A percentile compares a stretch with the other conserved stretches of the same genome.
Evolutionary conservation across 345 rosid species (phyloP).

Genomic region (Gossypioides kirkii): DNA sequence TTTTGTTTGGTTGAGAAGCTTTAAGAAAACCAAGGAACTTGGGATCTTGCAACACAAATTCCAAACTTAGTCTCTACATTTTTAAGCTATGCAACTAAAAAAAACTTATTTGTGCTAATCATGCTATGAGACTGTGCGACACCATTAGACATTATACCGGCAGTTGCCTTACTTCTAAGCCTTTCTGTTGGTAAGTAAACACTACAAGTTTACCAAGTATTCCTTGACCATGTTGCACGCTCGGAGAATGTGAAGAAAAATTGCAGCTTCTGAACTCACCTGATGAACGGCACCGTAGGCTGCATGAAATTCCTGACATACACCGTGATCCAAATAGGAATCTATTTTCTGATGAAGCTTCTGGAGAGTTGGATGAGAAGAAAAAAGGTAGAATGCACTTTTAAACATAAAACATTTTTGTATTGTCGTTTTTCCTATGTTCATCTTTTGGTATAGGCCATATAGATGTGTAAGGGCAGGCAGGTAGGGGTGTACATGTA

Average conservation of each 20-base stretch:
- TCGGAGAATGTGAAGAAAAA: slow-evolving; percentile 75
- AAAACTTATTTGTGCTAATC: background rate
- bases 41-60: background rate
- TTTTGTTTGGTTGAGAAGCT: background rate
- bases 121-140: background rate
- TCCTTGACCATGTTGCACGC: slow-evolving; percentile 73
- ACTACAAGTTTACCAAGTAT: slow-evolving; percentile 11
- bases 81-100: background rate
- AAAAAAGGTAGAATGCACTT: slow-evolving; percentile 43
- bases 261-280: slow-evolving; percentile 67
- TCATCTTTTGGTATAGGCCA: background rate
- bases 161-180: background rate
- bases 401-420: background rate
- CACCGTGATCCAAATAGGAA: slow-evolving; percentile 62
- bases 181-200: slow-evolving; percentile 14
- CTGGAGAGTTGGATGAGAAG: slow-evolving; percentile 34
- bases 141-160: background rate
- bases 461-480: background rate
- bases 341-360: slow-evolving; percentile 48
- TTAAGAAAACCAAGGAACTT: background rate
- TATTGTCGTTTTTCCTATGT: background rate
- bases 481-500: background rate
- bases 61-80: background rate
- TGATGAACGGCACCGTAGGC: slow-evolving; percentile 62
- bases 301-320: slow-evolving; percentile 57